phyloP scores from a whole-genome alignment of 129 eudicot genomes.

The Dittrichia graveolens region DNA sequence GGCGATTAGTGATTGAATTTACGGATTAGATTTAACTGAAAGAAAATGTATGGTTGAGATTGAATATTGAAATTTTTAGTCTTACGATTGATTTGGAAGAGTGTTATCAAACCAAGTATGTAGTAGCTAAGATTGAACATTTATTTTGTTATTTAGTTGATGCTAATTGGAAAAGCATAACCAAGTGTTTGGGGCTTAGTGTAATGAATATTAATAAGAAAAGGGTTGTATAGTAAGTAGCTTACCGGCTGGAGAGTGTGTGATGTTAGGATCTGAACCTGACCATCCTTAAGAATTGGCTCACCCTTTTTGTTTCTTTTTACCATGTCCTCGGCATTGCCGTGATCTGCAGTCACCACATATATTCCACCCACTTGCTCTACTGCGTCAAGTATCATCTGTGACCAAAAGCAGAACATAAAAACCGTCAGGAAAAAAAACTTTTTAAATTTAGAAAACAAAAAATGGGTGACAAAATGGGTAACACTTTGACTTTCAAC shows the following conservation, averaged over 20 bases:
- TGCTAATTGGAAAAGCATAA: too few species aligned
- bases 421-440: neutral
- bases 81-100: too few species aligned
- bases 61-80: too few species aligned
- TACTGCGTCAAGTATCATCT: conserved; percentile 88
- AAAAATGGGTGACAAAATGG: neutral
- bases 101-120: too few species aligned
- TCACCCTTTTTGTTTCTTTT: conserved; percentile 94
- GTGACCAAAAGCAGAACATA: conserved; percentile 17
- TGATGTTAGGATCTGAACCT: conserved; percentile 76
- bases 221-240: neutral
- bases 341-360: conserved; percentile 93
- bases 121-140: too few species aligned
- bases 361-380: conserved; percentile 95
- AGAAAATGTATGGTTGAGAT: too few species aligned
- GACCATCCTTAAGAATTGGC: conserved; percentile 74
- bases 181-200: neutral
- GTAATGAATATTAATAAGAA: neutral
- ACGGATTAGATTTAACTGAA: too few species aligned
- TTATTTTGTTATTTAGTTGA: too few species aligned
- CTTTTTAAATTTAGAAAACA: neutral
- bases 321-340: conserved; percentile 98
- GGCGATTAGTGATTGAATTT: too few species aligned
- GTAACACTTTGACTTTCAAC: neutral
- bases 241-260: conserved; percentile 92